Evolutionary conservation across 225 moss, liverwort and hornwort species (phyloP), one percentile per base, ranked within the genome.

Genomic region (Polytrichum formosum): DNA sequence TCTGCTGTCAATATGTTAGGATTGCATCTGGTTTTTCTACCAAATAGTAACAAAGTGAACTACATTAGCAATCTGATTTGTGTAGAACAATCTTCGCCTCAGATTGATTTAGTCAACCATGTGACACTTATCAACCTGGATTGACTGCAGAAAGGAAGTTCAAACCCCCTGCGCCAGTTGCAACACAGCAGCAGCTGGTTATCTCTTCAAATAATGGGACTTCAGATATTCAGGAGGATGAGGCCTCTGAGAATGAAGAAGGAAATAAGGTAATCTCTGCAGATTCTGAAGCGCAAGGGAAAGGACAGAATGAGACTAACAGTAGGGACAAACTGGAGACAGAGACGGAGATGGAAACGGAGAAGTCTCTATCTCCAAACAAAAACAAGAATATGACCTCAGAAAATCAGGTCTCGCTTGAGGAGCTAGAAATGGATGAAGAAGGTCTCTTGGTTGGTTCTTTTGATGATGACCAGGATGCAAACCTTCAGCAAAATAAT

Each of bases 251-350:
- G 77, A 77, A 63, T 54, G 63, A 58, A 66, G 62, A 62, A 28
- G 62, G 26, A 63, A 16, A 23, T 2, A 26, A 27, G 27, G 26
- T 26, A 23, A 5, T 5, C 26, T 17, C 28, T 77, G 70, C 63
- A 66, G 73, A 80, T 55, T 70, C 76, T 46, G 55, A 71, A 55
- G 67, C 46, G 22, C 74, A 71, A 72, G 87, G 76, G 67, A 71
- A 30, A 1, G 20, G 5, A 3, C 35, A 71, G 18, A 18, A 61
- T 37, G 59, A 59, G 37, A 2, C n/a, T 18, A 21, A 69, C 18
- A 59, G 46, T 35, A 62, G 18, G 23, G 71, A 61, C 30, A 26
- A 37, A 31, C 25, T 20, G 7, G 33, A 71, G 35, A 6, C 59
- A 35, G 62, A 31, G 8, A 25, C 19, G 19, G 35, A 53, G 22